Evolutionary conservation across 371 early-diverging fungal species (phyloP).

Genomic region (Capillidium rhysosporum): DNA sequence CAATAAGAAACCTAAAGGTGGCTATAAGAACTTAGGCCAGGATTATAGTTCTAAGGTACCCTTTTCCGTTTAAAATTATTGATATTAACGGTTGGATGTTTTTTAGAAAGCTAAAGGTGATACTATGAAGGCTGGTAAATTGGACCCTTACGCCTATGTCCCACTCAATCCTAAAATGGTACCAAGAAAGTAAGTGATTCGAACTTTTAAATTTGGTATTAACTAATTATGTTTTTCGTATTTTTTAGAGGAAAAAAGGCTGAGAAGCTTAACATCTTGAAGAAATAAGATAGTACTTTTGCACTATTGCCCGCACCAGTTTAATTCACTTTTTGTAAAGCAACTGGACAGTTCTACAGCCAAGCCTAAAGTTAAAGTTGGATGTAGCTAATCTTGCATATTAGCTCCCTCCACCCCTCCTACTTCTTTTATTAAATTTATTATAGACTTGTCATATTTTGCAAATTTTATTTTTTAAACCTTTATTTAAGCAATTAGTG

Average conservation of each 20-base stretch:
- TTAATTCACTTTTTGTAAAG: too few relatives aligned
- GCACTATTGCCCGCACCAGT: too few relatives aligned
- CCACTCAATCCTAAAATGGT: slow-evolving; percentile 31
- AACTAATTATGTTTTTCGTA: not conserved
- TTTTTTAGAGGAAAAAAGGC: not conserved
- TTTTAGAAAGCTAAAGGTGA: slow-evolving; percentile 69
- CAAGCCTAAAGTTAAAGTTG: too few relatives aligned
- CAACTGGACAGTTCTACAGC: too few relatives aligned
- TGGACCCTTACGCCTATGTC: slow-evolving; percentile 91
- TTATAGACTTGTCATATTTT: too few relatives aligned
- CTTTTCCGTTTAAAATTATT: not conserved
- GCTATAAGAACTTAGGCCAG: slow-evolving; percentile 19
- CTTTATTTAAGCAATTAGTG: too few relatives aligned
- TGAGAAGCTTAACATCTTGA: not conserved
- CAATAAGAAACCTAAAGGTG: slow-evolving; percentile 12
- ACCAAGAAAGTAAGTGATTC: slow-evolving; percentile 1
- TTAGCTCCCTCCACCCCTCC: too few relatives aligned
- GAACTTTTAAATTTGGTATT: not conserved
- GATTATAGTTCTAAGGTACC: slow-evolving; percentile 28
- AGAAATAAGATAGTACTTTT: not conserved
- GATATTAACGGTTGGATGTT: not conserved
- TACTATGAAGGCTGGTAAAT: slow-evolving; percentile 63
- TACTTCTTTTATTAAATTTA: too few relatives aligned
- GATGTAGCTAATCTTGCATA: too few relatives aligned
- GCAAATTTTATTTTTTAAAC: too few relatives aligned